These are phyloP conservation scores for Beta lomatogona DNA, from an alignment of 179 eudicot genomes.

Conservation along the genomic window DNA sequence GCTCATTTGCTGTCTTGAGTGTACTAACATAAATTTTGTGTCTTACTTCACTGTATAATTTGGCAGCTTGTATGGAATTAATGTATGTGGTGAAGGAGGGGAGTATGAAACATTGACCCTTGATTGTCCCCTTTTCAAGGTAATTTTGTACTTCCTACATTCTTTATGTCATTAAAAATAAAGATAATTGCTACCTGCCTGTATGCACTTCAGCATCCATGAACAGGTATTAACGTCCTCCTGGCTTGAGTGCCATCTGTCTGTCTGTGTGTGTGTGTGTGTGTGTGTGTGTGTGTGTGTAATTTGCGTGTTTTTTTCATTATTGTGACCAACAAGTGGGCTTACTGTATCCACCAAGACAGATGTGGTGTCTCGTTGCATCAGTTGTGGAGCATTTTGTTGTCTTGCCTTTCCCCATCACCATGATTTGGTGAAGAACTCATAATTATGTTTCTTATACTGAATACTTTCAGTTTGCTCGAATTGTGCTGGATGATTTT, in stretches of 20 bases:
- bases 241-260: neutral
- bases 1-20: constrained; percentile 8
- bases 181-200: neutral
- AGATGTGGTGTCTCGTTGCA: neutral
- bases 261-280: no score
- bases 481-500: constrained; percentile 79
- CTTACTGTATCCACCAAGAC: neutral
- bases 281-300: neutral
- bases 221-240: neutral
- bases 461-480: constrained; percentile 68
- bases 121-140: constrained; percentile 94
- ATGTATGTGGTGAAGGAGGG: constrained; percentile 99
- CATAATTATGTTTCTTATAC: neutral
- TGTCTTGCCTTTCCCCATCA: neutral
- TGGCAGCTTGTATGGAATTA: constrained; percentile 87
- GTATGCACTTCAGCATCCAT: neutral
- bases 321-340: neutral
- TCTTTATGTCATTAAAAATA: constrained; percentile 5
- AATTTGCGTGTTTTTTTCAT: neutral
- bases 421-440: neutral
- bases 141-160: constrained; percentile 25
- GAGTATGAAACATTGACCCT: constrained; percentile 97
- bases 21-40: neutral
- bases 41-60: neutral
- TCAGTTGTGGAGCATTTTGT: neutral